Conservation (phyloP, 768 basidiomycete genomes). For the Thelephora ganbajun region DNA sequence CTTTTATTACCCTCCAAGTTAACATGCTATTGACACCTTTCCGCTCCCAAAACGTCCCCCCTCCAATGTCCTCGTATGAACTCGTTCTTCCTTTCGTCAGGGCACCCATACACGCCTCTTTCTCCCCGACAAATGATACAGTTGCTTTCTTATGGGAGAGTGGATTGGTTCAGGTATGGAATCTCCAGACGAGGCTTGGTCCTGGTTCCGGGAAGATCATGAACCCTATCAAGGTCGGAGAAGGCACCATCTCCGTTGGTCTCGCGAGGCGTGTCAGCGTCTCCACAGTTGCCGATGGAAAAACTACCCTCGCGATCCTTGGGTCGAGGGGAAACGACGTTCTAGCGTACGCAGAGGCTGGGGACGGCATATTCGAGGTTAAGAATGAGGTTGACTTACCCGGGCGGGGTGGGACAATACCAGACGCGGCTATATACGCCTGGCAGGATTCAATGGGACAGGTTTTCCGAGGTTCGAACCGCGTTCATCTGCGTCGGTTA, state of each 20-base stretch:
- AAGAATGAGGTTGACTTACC: slow-evolving; percentile 7
- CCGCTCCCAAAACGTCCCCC: slow-evolving; percentile 88
- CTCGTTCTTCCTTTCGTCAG: slow-evolving; percentile 16
- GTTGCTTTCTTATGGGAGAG: slow-evolving; percentile 57
- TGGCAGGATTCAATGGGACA: slow-evolving; percentile 37
- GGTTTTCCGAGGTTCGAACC: slow-evolving; percentile 20
- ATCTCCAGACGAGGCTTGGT: slow-evolving; percentile 46
- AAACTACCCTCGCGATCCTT: not conserved
- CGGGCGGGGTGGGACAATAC: slow-evolving; percentile 31
- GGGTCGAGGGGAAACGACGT: slow-evolving; percentile 6
- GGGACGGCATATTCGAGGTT: not conserved
- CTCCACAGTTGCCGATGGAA: not conserved
- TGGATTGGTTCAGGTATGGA: slow-evolving; percentile 59
- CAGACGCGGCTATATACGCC: slow-evolving; percentile 12
- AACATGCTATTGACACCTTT: slow-evolving; percentile 81
- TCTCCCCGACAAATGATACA: slow-evolving; percentile 41
- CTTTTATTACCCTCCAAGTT: slow-evolving; percentile 26
- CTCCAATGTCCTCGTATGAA: slow-evolving; percentile 79
- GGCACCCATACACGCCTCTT: slow-evolving; percentile 48
- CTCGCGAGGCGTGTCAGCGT: not conserved
- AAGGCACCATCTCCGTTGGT: slow-evolving; percentile 3
- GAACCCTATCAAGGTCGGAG: slow-evolving; percentile 34
- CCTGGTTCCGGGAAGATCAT: slow-evolving; percentile 45
- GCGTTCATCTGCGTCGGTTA: no score
- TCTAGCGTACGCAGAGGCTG: slow-evolving; percentile 5